Evolutionary conservation across 2,329 filamentous ascomycete species (phyloP), one percentile per base, ranked within the genome.

Genomic region (Pyricularia sp.): DNA sequence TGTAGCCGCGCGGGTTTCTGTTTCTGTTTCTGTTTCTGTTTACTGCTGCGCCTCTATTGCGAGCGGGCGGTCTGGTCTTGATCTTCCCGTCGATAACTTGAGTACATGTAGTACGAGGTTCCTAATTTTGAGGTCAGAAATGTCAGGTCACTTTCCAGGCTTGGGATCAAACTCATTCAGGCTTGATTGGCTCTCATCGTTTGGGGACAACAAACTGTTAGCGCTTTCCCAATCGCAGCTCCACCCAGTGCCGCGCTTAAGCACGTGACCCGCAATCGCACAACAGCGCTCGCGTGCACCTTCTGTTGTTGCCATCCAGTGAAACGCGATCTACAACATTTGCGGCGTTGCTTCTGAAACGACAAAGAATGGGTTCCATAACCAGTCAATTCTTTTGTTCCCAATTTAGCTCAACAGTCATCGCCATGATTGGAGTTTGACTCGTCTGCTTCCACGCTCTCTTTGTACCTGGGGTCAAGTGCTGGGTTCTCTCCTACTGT

Each of bases 381-480:
- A 28, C 59, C 59, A 63, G 59, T 63, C 59, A 28, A 63, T 28
- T 63, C 59, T 63, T 63, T 63, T 63, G 59, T 63, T 63, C 59
- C 59, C 59, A 28, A 63, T 28, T 63, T 63, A 63, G 59, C 14
- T 30, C 59, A 17, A 30, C 23, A 28, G 23, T 63, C 25, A 17
- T 23, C 25, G 59, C 25, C 26, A 30, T 63, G 59, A 63, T 63
- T 63, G 59, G 59, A 28, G 6, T 26, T 28, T 28, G 12, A 63
- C 59, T 63, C 59, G 11, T 63, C 25, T 63, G 59, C 14, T 17
- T 28, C 12, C 14, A 28, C 12, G 10, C 12, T 17, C 59, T 7
- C 59, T 50, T 50, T 63, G 23, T 63, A 26, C 25, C 3, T 26
- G 59, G 59, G 59, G 23, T 63, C 25, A 28, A 17, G 25, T 63